phyloP scores from a whole-genome alignment of 139 green algal species.

The Tetradesmus lagerheimii region DNA sequence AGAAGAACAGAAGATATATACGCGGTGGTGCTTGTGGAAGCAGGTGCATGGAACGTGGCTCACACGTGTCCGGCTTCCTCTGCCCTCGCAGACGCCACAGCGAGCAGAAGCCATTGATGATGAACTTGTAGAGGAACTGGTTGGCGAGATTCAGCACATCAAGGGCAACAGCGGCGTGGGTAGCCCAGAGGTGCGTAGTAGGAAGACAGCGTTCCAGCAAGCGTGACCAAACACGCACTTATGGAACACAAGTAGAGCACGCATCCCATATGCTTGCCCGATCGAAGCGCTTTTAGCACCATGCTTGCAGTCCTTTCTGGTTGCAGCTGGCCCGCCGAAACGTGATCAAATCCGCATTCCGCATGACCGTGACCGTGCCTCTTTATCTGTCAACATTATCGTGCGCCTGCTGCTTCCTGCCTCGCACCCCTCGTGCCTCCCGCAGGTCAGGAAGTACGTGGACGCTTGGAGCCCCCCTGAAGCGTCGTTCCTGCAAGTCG shows the following conservation, averaged over 20 bases:
- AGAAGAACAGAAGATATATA: too few species aligned
- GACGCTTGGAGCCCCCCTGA: background rate
- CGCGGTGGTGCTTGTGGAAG: too few species aligned
- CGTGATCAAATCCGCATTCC: too few species aligned
- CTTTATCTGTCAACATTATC: too few species aligned
- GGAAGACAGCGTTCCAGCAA: background rate
- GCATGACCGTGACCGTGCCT: background rate
- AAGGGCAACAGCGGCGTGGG: constrained; percentile 31
- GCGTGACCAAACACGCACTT: background rate
- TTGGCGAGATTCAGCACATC: background rate
- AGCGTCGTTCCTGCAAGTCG: background rate
- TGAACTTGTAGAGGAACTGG: constrained; percentile 9
- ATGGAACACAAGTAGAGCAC: too few species aligned
- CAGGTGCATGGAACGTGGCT: background rate
- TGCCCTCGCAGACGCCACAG: background rate
- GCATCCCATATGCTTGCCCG: too few species aligned
- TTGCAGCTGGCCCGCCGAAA: too few species aligned
- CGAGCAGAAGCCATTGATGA: background rate
- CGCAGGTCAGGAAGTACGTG: constrained; percentile 23
- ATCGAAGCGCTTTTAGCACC: too few species aligned
- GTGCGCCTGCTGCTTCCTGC: background rate
- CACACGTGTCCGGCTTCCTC: background rate
- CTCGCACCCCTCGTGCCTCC: background rate
- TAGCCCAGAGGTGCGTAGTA: constrained; percentile 25
- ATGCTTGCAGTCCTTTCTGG: too few species aligned